Evolutionary conservation across 108 stramenopile species (phyloP).

Genomic region (Mayamaea pseudoterrestris): DNA sequence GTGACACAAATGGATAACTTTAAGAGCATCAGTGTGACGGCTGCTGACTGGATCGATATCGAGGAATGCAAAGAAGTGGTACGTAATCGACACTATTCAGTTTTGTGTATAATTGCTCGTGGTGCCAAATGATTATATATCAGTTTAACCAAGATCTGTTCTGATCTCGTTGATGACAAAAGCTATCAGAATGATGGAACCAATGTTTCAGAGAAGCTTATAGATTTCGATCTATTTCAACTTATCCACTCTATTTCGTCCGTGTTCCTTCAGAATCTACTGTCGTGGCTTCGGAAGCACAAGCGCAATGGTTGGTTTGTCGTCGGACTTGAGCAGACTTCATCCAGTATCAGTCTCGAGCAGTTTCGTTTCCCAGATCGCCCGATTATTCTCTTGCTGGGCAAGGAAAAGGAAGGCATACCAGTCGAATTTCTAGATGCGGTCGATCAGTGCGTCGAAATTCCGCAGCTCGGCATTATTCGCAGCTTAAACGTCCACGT

Average conservation of each 20-base stretch:
- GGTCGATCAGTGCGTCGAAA: conserved; percentile 90
- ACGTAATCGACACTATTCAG: conserved; percentile 9
- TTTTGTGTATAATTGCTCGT: background rate
- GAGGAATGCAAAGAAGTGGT: conserved; percentile 78
- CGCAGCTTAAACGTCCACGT: conserved; percentile 95
- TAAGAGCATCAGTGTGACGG: conserved; percentile 71
- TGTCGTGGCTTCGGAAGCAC: conserved; percentile 45
- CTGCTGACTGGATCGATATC: conserved; percentile 82
- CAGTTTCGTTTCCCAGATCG: conserved; percentile 47
- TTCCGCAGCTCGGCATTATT: conserved; percentile 93
- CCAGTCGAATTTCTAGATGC: conserved; percentile 80
- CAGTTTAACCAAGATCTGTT: conserved; percentile 61
- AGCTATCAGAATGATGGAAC: background rate
- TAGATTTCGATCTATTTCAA: background rate
- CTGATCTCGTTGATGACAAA: conserved; percentile 14
- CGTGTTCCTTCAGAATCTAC: conserved; percentile 22
- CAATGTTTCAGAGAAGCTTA: background rate
- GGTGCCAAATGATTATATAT: conserved; percentile 22
- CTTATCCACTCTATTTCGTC: background rate
- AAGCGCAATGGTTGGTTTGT: conserved; percentile 69
- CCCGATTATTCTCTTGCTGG: conserved; percentile 69
- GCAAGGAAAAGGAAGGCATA: conserved; percentile 91
- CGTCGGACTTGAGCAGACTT: conserved; percentile 85
- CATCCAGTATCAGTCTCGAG: conserved; percentile 53
- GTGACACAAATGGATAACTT: conserved; percentile 80